These are phyloP conservation scores for Acanthamoeba lenticulata DNA, from an alignment of 208 protist species.

Conservation along the genomic window DNA sequence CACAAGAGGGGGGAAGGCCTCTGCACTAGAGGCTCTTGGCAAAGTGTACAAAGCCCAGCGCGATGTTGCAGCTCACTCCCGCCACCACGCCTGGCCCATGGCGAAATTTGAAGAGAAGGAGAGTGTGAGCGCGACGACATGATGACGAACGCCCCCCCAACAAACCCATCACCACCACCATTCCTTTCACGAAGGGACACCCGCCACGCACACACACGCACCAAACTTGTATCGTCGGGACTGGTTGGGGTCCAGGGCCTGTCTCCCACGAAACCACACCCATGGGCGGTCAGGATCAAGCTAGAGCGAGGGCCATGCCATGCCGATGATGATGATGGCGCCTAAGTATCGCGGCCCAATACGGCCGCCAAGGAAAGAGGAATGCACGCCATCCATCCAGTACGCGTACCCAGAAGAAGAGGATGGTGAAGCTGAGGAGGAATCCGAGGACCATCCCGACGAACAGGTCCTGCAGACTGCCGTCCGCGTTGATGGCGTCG, in stretches of 20 bases:
- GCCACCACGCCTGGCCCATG: not conserved
- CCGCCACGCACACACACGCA: not conserved
- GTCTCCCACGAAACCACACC: not conserved
- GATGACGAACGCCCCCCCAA: not conserved
- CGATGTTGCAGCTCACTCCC: not conserved
- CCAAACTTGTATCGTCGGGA: conserved; percentile 31
- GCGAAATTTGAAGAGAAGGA: not conserved
- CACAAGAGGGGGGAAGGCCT: too few relatives aligned
- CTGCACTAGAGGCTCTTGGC: conserved; percentile 4
- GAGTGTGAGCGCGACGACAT: not conserved
- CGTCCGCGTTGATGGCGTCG: not conserved
- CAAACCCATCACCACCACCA: too few relatives aligned
- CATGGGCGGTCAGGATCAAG: too few relatives aligned
- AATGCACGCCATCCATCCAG: too few relatives aligned
- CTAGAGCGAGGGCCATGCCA: not conserved
- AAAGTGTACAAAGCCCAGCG: conserved; percentile 13
- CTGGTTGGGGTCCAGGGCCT: not conserved
- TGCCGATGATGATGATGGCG: not conserved
- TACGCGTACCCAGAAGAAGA: conserved; percentile 12
- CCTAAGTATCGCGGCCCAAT: too few relatives aligned
- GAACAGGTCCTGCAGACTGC: not conserved
- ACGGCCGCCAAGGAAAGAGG: too few relatives aligned
- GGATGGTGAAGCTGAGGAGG: conserved; percentile 21
- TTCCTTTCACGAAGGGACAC: not conserved
- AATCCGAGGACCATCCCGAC: not conserved